Evolutionary conservation across 176 grass and related monocot genomes (phyloP), one percentile per base, ranked within the genome.

Genomic region (Calamus simplicifolius): DNA sequence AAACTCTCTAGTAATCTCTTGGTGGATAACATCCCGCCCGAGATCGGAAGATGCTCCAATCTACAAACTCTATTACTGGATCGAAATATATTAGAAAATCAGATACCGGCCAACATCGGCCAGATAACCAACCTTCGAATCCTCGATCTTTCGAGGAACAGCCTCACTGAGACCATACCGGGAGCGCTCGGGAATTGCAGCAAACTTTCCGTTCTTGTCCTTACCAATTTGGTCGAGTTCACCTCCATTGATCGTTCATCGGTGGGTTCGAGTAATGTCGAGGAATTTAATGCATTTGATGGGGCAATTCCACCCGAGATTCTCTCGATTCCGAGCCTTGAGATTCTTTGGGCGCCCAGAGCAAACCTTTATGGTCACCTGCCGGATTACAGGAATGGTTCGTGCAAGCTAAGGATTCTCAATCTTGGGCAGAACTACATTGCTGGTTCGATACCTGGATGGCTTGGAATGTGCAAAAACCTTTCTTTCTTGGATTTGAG

Each of bases 401-500:
- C 76, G n/a, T 88, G 85, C 59, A n/a, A 23, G 29, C 69, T 88
- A 19, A 51, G 58, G 48, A 74, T 70, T 16, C 21, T 88, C 29
- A 88, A 84, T 77, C 80, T 88, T 31, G 80, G 71, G n/a, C 67
- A 84, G 68, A 88, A 88, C 51, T 73, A 80, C 62, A 61, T 88
- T 64, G 27, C 49, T 5, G 68, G 76, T 51, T 18, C n/a, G 3
- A 18, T 88, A 57, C 80, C 85, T 3, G 19, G 26, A 21, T 88
- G 85, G 85, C 59, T 88, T 4, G 63, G 19, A 54, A 74, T 51
- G 12, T 88, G 85, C 17, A 27, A 25, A 26, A 69, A 73, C 15
- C 66, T 88, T 21, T 27, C 58, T 16, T 88, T 83, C 72, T 68
- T 88, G 54, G 85, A 88, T 88, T 77, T 88, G 71, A 88, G 85